These are phyloP conservation scores for Aulographum hederae DNA, from an alignment of 2,329 filamentous ascomycete genomes.

Conservation along the genomic window DNA sequence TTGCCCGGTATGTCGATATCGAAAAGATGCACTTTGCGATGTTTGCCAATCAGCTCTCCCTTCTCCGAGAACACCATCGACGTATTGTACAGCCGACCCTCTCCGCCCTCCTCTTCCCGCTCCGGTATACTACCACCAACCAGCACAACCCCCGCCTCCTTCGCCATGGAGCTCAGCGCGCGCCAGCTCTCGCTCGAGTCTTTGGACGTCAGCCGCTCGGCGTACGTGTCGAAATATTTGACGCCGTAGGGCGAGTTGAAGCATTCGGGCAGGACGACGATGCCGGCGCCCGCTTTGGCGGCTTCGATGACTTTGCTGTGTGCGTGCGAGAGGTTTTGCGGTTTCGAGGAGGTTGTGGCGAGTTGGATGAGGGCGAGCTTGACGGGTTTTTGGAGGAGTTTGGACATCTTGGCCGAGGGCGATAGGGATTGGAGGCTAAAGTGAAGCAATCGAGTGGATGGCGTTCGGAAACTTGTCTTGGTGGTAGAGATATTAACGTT, in stretches of 20 bases:
- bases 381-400: conserved; percentile 17
- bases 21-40: conserved; percentile 91
- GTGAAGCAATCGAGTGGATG: neutral
- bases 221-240: conserved; percentile 78
- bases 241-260: conserved; percentile 97
- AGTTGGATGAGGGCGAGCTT: conserved; percentile 30
- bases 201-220: conserved; percentile 63
- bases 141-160: conserved; percentile 61
- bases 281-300: conserved; percentile 52
- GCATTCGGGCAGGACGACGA: conserved; percentile 91
- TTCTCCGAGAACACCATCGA: conserved; percentile 63
- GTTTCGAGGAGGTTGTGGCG: conserved; percentile 47
- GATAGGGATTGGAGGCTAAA: conserved; percentile 3
- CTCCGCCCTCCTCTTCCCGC: conserved; percentile 29
- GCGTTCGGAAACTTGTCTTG: no score
- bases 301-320: conserved; percentile 70
- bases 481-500: no score
- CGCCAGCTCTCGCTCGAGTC: conserved; percentile 69
- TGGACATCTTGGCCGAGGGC: conserved; percentile 2
- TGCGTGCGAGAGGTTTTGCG: conserved; percentile 64
- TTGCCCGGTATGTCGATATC: conserved; percentile 95
- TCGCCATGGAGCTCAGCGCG: conserved; percentile 62
- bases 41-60: conserved; percentile 66
- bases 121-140: conserved; percentile 91
- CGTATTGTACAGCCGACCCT: conserved; percentile 76